These are phyloP conservation scores for Aspergillus fumigatus DNA, from an alignment of 2,329 filamentous ascomycete genomes.

Conservation along the genomic window DNA sequence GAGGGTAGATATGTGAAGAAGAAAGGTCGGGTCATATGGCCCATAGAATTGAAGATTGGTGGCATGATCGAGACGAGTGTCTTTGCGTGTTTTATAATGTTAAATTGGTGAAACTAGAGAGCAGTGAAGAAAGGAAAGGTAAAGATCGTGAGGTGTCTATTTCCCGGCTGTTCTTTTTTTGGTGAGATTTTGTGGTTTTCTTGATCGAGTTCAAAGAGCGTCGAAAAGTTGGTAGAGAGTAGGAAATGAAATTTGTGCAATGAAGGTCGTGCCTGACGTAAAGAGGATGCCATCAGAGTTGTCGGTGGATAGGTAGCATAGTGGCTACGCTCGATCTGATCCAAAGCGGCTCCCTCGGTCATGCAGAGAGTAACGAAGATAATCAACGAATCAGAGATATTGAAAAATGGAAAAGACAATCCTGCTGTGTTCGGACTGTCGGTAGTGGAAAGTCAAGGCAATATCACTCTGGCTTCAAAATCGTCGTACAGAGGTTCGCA, in stretches of 20 bases:
- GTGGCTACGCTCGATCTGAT: background rate
- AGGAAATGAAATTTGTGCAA: background rate
- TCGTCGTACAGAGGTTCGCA: background rate
- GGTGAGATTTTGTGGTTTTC: background rate
- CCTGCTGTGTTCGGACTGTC: background rate
- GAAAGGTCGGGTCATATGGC: background rate
- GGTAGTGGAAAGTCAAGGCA: background rate
- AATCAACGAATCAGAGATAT: background rate
- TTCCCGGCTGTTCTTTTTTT: background rate
- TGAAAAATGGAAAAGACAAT: background rate
- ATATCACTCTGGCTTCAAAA: background rate
- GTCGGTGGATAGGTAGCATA: background rate
- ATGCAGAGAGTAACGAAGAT: background rate
- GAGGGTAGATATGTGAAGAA: background rate
- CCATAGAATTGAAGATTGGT: background rate
- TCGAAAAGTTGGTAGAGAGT: background rate
- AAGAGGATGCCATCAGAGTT: background rate
- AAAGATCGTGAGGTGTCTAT: background rate
- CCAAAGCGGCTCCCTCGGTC: background rate
- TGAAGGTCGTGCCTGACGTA: background rate
- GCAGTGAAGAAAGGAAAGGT: background rate
- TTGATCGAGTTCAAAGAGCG: background rate
- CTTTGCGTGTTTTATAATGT: background rate
- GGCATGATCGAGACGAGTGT: background rate
- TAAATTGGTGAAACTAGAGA: background rate